phyloP scores from a whole-genome alignment of 768 basidiomycete species.

The Collybiopsis luxurians region DNA sequence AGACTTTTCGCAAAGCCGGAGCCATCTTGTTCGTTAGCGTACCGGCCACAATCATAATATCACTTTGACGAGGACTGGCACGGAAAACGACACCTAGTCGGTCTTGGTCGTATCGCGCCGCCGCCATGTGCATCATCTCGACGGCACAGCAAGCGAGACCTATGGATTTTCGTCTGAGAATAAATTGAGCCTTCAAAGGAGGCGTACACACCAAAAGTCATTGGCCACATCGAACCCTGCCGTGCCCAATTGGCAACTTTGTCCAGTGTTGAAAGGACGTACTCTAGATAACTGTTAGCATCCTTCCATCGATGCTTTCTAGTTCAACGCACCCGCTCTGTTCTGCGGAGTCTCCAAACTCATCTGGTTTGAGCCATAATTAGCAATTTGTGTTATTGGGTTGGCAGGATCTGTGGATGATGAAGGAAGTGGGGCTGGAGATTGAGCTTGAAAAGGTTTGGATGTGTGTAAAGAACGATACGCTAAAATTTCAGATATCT shows the following conservation, averaged over 20 bases:
- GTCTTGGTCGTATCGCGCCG: constrained; percentile 98
- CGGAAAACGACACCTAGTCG: constrained; percentile 96
- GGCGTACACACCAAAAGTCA: constrained; percentile 75
- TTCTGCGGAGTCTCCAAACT: constrained; percentile 89
- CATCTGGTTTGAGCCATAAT: constrained; percentile 77
- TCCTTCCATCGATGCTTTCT: background rate
- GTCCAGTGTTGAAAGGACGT: constrained; percentile 93
- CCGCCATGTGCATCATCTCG: constrained; percentile 99
- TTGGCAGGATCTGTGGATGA: constrained; percentile 42
- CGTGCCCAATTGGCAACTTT: constrained; percentile 97
- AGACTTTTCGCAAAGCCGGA: constrained; percentile 93
- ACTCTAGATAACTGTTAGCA: constrained; percentile 52
- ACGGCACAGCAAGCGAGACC: constrained; percentile 99
- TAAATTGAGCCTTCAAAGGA: constrained; percentile 10
- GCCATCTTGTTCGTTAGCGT: constrained; percentile 99
- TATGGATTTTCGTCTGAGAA: constrained; percentile 22
- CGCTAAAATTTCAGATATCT: constrained; percentile 27
- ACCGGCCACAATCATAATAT: constrained; percentile 99
- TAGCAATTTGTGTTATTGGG: constrained; percentile 71
- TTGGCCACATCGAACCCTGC: constrained; percentile 99
- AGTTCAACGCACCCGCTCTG: constrained; percentile 64
- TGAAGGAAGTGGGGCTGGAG: constrained; percentile 31
- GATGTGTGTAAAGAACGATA: constrained; percentile 59
- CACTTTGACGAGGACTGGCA: constrained; percentile 96
- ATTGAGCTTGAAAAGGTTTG: constrained; percentile 35